phyloP scores from a whole-genome alignment of 2,329 filamentous ascomycete species.

The Aspergillus pseudoviridinutans region DNA sequence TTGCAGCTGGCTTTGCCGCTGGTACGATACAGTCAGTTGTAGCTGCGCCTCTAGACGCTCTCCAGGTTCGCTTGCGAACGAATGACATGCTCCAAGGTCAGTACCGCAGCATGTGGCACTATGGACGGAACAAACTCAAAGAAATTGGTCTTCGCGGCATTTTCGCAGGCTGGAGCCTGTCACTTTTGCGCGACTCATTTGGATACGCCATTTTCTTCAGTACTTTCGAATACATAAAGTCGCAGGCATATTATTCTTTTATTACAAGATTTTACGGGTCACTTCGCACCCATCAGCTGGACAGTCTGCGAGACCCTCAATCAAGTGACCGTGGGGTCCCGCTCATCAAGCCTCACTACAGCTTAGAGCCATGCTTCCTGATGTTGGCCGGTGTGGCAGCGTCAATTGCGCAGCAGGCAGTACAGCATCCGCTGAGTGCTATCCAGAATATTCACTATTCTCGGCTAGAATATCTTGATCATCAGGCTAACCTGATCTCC shows the following conservation, averaged over 20 bases:
- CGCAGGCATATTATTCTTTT: slow-evolving; percentile 59
- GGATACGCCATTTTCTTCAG: slow-evolving; percentile 61
- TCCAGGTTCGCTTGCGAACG: slow-evolving; percentile 59
- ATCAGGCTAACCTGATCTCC: slow-evolving; percentile 44
- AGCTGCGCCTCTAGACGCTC: slow-evolving; percentile 60
- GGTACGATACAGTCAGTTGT: slow-evolving; percentile 59
- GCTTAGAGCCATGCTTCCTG: slow-evolving; percentile 59
- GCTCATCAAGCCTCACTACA: slow-evolving; percentile 59
- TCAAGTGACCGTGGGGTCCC: slow-evolving; percentile 32
- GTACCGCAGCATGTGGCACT: slow-evolving; percentile 62
- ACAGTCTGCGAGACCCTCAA: slow-evolving; percentile 23
- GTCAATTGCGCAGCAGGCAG: slow-evolving; percentile 54
- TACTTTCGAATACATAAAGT: slow-evolving; percentile 61
- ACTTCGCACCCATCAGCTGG: slow-evolving; percentile 25
- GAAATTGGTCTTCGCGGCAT: slow-evolving; percentile 59
- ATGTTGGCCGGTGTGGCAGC: slow-evolving; percentile 57
- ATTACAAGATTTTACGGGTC: slow-evolving; percentile 56
- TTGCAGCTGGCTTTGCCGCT: slow-evolving; percentile 57
- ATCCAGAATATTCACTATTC: slow-evolving; percentile 59
- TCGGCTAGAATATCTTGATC: slow-evolving; percentile 57
- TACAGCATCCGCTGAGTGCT: slow-evolving; percentile 57
- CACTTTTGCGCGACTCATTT: slow-evolving; percentile 57
- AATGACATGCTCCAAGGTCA: slow-evolving; percentile 56
- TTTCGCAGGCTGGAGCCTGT: slow-evolving; percentile 60
- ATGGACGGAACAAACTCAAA: slow-evolving; percentile 53